Evolutionary conservation across 108 stramenopile genomes (phyloP), one percentile per base, ranked within the genome.

Genomic region (Aurantiochytrium sp.): DNA sequence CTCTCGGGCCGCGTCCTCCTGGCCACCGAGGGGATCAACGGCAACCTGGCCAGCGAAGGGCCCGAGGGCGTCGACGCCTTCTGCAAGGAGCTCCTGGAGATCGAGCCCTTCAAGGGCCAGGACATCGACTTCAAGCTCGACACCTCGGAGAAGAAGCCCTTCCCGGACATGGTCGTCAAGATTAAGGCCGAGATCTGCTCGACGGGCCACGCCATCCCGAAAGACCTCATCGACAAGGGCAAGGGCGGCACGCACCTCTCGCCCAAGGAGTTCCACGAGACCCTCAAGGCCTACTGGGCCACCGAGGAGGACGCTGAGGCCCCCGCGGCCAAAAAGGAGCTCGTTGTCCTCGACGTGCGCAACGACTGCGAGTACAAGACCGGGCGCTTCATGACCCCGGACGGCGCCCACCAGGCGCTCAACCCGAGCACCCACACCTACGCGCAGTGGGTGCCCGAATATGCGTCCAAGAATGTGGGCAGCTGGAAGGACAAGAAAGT

Each of bases 21-120:
- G 3, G 54, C 88, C 24, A 39, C n/a, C 22, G 90, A 90, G 3
- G 90, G 90, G 1, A 54, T 90, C 85, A 90, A 90, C 48, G 90
- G 90, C 27, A 88, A 73, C 36, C 69, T 90, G 12, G 87, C 85
- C 53, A 73, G 85, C 37, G 39, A n/a, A 4, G 73, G 41, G 8
- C 21, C 52, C 30, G 73, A 88, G 42, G 52, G 34, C 54, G 69
- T 50, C 53, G 39, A 69, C 27, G 53, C 34, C 30, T 53, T 15
- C 68, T 69, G 31, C 68, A 53, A 27, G 21, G 52, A 27, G 21
- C 85, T 86, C 31, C 22, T 32, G 52, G 87, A 55, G 24, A 22
- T 31, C 55, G 55, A 39, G 54, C 34, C 54, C 19, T 37, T 55
- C 53, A 24, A 42, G 37, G 31, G 31, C 0, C 10, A 55, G 21